Evolutionary conservation across 1,284 basidiomycete species (phyloP), one percentile per base, ranked within the genome.

Genomic region (Vanrija pseudolonga): DNA sequence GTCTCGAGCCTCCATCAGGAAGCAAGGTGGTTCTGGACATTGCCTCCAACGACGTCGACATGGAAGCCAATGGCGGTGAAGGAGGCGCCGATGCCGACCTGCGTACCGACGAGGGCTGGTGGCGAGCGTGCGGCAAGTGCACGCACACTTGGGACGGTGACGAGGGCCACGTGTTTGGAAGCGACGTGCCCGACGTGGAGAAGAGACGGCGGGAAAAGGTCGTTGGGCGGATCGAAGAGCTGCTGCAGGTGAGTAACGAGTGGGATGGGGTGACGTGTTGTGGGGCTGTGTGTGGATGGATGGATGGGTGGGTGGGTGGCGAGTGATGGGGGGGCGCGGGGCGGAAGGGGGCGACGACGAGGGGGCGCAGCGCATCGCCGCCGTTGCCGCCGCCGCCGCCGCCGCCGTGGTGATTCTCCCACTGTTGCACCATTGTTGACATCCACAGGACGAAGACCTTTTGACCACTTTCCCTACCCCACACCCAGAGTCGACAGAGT

Each of bases 211-310:
- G 88, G 70, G 84, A 82, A 45, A 85, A 85, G 61, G 84, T 90
- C 8, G 91, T 90, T 3, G 82, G 89, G 50, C 82, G 89, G 50
- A 80, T 94, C 49, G 92, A 96, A 69, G 89, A 93, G 74, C 72
- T 90, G 50, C 77, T 94, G 41, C 83, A 91, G 82, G 90, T 90
- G 79, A 64, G 77, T 70, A n/a, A n/a, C n/a, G n/a, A n/a, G n/a
- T 6, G 26, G 3, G 26, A 6, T 18, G 6, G 19, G 23, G 4
- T n/a, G 18, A n/a, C n/a, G n/a, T n/a, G 23, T n/a, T 38, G 12
- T 9, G 5, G 6, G n/a, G n/a, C n/a, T n/a, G n/a, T n/a, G n/a
- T n/a, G n/a, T n/a, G n/a, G n/a, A n/a, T n/a, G n/a, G n/a, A n/a
- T n/a, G n/a, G n/a, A n/a, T n/a, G n/a, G n/a, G n/a, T n/a, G n/a